Conservation (phyloP, 306 rosid genomes). For the Echinosophora koreensis region DNA sequence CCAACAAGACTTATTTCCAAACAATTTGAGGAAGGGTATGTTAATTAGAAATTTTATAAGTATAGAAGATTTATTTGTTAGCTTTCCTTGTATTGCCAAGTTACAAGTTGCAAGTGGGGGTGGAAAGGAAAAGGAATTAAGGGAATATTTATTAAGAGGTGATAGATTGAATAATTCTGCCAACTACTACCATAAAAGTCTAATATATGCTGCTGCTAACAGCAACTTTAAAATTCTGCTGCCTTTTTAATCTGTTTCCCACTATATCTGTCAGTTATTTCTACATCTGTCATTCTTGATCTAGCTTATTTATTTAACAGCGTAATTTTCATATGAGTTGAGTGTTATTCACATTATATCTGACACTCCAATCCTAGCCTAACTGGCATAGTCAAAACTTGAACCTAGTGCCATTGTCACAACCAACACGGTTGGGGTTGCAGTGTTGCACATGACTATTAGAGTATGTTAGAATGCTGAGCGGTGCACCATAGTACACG, state of each 20-base stretch:
- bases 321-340: background rate
- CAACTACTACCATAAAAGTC: background rate
- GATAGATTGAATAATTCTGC: background rate
- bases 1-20: constrained; percentile 12
- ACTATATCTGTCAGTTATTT: background rate
- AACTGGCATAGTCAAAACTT: no score
- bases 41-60: background rate
- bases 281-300: background rate
- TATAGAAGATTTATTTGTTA: constrained; percentile 19
- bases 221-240: constrained; percentile 2
- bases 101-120: background rate
- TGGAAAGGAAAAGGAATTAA: background rate
- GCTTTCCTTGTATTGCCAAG: background rate
- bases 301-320: background rate
- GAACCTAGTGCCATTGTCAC: no score
- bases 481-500: no score
- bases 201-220: background rate
- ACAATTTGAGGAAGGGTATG: constrained; percentile 31
- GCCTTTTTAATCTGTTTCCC: background rate
- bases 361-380: no score
- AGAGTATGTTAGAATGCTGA: no score
- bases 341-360: no score
- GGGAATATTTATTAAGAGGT: background rate
- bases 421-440: no score
- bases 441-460: no score